Percentiles rank a stretch among this genome's conserved stretches.
These are phyloP conservation scores for Rauvolfia tetraphylla DNA, from an alignment of 257 asterid species.

Conservation along the genomic window DNA sequence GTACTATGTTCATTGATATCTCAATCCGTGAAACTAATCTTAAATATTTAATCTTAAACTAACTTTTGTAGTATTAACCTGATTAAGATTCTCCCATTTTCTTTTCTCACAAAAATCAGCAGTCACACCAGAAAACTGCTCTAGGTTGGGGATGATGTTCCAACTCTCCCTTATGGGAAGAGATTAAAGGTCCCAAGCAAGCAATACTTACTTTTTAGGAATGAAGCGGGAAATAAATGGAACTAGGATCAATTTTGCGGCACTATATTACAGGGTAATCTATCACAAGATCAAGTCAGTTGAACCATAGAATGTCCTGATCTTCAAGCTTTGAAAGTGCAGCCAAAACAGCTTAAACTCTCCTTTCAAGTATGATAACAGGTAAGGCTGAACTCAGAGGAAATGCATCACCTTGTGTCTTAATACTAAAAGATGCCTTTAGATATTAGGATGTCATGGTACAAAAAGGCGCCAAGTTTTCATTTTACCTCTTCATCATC, in stretches of 20 bases:
- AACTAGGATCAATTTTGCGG: background rate
- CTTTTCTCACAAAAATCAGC: background rate
- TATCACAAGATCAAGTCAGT: background rate
- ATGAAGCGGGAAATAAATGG: background rate
- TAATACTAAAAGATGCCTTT: background rate
- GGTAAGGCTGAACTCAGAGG: background rate
- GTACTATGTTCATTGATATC: background rate
- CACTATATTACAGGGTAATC: background rate
- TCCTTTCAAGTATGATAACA: background rate
- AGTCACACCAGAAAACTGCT: background rate
- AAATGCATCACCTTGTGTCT: background rate
- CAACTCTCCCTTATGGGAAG: background rate
- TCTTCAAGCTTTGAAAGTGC: too few species aligned
- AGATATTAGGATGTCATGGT: background rate
- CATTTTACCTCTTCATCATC: conserved; percentile 39
- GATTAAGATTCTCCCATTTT: background rate
- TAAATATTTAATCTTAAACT: background rate
- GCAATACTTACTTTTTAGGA: background rate
- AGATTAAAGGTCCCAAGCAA: background rate
- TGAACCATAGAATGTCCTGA: too few species aligned
- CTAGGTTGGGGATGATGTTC: too few species aligned
- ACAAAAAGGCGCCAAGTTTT: background rate
- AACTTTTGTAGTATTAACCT: background rate
- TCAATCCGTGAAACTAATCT: background rate
- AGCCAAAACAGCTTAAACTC: background rate